A percentile compares a stretch with the other conserved stretches of the same genome.
Conservation (phyloP, 192 early-diverging fungal genomes). For the Coemansia asiatica region DNA sequence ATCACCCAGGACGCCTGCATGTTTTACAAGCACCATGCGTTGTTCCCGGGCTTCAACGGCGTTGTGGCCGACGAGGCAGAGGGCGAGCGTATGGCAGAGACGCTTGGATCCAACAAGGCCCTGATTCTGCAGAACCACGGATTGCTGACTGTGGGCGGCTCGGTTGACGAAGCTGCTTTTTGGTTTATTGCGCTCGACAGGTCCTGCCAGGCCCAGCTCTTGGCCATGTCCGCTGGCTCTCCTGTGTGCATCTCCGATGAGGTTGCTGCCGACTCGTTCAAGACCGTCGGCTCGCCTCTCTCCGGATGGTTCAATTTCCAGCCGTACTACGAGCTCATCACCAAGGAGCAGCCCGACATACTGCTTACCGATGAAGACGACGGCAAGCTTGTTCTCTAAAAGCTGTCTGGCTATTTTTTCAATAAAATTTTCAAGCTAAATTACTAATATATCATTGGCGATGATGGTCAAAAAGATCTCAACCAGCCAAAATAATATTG, state of each 20-base stretch:
- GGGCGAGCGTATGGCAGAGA: slow-evolving; percentile 56
- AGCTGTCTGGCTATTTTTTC: background rate
- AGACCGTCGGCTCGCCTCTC: slow-evolving; percentile 31
- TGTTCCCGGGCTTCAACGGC: slow-evolving; percentile 59
- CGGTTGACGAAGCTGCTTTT: slow-evolving; percentile 60
- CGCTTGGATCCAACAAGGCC: slow-evolving; percentile 56
- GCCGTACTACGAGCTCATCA: slow-evolving; percentile 47
- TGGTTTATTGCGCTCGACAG: slow-evolving; percentile 61
- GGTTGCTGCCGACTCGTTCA: slow-evolving; percentile 32
- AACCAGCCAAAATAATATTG: too few species aligned
- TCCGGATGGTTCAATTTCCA: slow-evolving; percentile 56
- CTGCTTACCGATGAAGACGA: slow-evolving; percentile 37
- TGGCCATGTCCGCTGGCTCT: slow-evolving; percentile 56
- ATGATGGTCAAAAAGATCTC: too few species aligned
- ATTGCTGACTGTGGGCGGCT: slow-evolving; percentile 56
- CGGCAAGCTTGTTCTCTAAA: slow-evolving; percentile 20
- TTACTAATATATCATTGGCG: too few species aligned
- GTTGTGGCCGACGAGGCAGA: slow-evolving; percentile 60
- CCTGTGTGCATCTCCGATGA: slow-evolving; percentile 27
- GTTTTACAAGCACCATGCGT: slow-evolving; percentile 58
- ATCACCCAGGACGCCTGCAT: slow-evolving; percentile 65
- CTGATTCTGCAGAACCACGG: slow-evolving; percentile 65
- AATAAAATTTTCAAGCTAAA: too few species aligned
- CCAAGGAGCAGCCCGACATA: slow-evolving; percentile 46
- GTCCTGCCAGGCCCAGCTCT: slow-evolving; percentile 58